A percentile compares a stretch with the other conserved stretches of the same genome.
These are phyloP conservation scores for Aspergillus bertholletiae DNA, from an alignment of 495 filamentous ascomycete species.

Conservation along the genomic window DNA sequence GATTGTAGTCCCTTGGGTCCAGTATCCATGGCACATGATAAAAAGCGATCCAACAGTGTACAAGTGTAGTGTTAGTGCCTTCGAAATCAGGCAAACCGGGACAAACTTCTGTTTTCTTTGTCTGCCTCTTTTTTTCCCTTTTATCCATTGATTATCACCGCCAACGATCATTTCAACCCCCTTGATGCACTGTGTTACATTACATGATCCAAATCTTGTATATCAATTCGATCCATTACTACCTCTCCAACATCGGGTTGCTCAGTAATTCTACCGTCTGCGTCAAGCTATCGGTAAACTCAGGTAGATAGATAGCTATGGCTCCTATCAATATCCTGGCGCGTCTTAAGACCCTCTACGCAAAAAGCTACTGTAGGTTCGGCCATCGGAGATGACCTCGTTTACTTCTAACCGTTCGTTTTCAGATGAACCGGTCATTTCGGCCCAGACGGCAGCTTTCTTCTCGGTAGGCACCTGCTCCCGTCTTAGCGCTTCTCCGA, in stretches of 20 bases:
- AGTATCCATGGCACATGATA: background rate
- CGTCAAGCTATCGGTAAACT: background rate
- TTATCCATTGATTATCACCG: background rate
- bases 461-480: slow-evolving; percentile 46
- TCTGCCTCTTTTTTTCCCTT: background rate
- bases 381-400: background rate
- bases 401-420: slow-evolving; percentile 9
- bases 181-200: background rate
- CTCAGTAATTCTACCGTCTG: background rate
- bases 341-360: slow-evolving; percentile 36
- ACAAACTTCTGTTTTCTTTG: background rate
- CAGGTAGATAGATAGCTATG: slow-evolving; percentile 15
- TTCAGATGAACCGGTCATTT: slow-evolving; percentile 46
- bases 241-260: background rate
- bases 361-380: slow-evolving; percentile 32
- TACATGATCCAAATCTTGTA: background rate
- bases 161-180: slow-evolving; percentile 1
- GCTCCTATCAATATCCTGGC: slow-evolving; percentile 35
- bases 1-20: background rate
- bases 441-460: slow-evolving; percentile 41
- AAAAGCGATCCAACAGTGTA: background rate
- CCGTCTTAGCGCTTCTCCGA: slow-evolving; percentile 6
- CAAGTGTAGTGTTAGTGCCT: background rate
- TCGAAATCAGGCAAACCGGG: background rate
- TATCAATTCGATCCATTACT: background rate